Percentiles rank a stretch among this genome's conserved stretches.
Conservation (phyloP, 2,329 filamentous ascomycete species). For the Sporothrix brunneoviolacea region DNA sequence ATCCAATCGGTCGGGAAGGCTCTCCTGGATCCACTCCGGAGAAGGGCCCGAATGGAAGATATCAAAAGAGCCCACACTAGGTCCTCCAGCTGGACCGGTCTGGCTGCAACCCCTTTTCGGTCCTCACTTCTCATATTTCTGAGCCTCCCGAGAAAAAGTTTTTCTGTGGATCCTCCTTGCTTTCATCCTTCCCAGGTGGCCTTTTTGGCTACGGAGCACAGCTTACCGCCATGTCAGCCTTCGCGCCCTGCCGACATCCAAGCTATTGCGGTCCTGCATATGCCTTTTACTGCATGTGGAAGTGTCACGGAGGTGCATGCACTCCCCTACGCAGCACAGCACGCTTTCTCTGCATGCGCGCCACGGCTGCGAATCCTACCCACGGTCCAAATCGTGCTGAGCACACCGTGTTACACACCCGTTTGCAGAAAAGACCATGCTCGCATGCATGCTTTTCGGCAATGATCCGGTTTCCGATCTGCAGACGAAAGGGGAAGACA, state of each 20-base stretch:
- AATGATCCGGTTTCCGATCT: constrained; percentile 1
- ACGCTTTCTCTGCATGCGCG: too few relatives aligned
- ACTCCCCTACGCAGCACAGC: too few relatives aligned
- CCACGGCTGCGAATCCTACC: too few relatives aligned
- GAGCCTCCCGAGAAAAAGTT: background rate
- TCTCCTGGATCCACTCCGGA: constrained; percentile 6
- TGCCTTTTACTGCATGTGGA: too few relatives aligned
- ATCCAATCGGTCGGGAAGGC: constrained; percentile 14
- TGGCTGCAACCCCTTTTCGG: too few relatives aligned
- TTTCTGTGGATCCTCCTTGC: background rate
- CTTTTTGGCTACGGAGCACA: background rate
- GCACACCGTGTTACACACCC: background rate
- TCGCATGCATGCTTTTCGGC: background rate
- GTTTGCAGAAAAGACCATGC: background rate
- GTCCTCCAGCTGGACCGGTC: too few relatives aligned
- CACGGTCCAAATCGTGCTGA: background rate
- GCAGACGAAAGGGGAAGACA: background rate
- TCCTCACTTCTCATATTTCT: background rate
- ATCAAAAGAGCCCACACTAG: background rate
- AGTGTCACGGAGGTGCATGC: too few relatives aligned
- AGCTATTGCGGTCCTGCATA: background rate
- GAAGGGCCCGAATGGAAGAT: constrained; percentile 5
- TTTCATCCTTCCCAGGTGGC: constrained; percentile 3
- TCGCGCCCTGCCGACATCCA: constrained; percentile 1
- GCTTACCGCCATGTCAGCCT: background rate